phyloP scores from a whole-genome alignment of 768 basidiomycete species.

The Mycena pura region DNA sequence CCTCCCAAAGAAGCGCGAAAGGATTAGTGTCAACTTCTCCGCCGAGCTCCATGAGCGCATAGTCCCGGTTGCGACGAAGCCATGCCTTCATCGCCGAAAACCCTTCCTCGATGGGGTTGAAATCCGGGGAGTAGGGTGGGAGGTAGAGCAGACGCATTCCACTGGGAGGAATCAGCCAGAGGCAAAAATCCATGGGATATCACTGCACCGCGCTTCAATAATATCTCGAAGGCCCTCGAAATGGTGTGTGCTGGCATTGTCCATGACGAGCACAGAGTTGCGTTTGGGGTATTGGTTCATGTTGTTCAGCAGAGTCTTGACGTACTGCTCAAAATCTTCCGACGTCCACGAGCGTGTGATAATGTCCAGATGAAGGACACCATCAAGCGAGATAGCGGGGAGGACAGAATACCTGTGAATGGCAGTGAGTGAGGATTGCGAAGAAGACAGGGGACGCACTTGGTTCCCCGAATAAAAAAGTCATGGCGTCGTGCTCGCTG shows the following conservation, averaged over 20 bases:
- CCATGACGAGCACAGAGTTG: slow-evolving; percentile 41
- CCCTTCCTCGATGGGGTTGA: slow-evolving; percentile 39
- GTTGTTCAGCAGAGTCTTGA: slow-evolving; percentile 27
- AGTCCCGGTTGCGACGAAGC: slow-evolving; percentile 22
- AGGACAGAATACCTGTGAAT: slow-evolving; percentile 39
- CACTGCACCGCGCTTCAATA: slow-evolving; percentile 21
- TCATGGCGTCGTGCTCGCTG: no score
- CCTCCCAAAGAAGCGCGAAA: slow-evolving; percentile 22
- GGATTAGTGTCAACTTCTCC: slow-evolving; percentile 11
- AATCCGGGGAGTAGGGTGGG: slow-evolving; percentile 41
- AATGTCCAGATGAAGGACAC: slow-evolving; percentile 36
- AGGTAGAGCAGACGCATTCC: slow-evolving; percentile 33
- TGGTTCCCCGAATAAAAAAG: no score
- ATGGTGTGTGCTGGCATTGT: slow-evolving; percentile 43
- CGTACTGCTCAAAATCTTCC: slow-evolving; percentile 29
- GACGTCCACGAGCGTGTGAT: slow-evolving; percentile 34
- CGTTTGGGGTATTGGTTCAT: slow-evolving; percentile 40
- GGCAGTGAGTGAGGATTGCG: no score
- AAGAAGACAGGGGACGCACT: no score
- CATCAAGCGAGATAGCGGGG: slow-evolving; percentile 38
- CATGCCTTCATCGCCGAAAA: slow-evolving; percentile 35
- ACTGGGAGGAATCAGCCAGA: background rate
- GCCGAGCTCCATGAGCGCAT: slow-evolving; percentile 12
- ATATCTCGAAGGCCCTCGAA: slow-evolving; percentile 27
- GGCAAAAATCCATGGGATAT: no score